Evolutionary conservation across 2,329 filamentous ascomycete species (phyloP).

Genomic region (Cytospora piceae): DNA sequence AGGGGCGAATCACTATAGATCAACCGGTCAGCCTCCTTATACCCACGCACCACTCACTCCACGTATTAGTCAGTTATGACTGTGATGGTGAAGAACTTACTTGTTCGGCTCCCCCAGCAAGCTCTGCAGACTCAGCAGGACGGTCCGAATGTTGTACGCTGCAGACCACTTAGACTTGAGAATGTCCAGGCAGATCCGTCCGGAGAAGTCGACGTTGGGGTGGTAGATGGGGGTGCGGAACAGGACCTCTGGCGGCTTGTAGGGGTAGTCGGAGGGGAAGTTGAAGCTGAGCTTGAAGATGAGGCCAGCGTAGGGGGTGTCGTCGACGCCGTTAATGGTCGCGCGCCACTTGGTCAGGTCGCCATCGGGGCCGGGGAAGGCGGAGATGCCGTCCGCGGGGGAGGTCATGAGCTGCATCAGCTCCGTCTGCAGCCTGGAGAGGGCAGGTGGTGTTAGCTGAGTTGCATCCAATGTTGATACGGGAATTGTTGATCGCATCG

Average conservation of each 20-base stretch:
- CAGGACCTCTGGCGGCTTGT: slow-evolving; percentile 84
- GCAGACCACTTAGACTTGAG: slow-evolving; percentile 99
- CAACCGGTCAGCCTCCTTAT: slow-evolving; percentile 6
- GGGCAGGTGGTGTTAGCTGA: background rate
- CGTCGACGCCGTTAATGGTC: slow-evolving; percentile 87
- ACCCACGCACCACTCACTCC: background rate
- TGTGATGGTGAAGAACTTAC: slow-evolving; percentile 58
- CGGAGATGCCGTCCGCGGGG: slow-evolving; percentile 88
- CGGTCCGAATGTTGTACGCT: slow-evolving; percentile 93
- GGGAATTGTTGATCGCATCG: background rate
- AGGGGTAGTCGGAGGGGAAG: slow-evolving; percentile 93
- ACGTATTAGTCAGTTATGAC: no score
- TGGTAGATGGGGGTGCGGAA: slow-evolving; percentile 99
- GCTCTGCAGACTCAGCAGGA: slow-evolving; percentile 91
- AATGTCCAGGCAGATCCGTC: slow-evolving; percentile 95
- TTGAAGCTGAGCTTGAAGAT: slow-evolving; percentile 90
- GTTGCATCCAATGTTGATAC: background rate
- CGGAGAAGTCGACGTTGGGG: slow-evolving; percentile 96
- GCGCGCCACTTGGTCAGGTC: slow-evolving; percentile 93
- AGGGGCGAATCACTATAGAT: slow-evolving; percentile 80
- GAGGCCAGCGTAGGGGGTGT: slow-evolving; percentile 87
- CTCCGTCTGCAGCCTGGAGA: slow-evolving; percentile 88
- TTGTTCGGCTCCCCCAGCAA: slow-evolving; percentile 97
- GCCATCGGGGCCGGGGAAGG: slow-evolving; percentile 88
- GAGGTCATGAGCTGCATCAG: slow-evolving; percentile 99